phyloP scores from a whole-genome alignment of 2,329 filamentous ascomycete species.

The Talaromyces piceae region DNA sequence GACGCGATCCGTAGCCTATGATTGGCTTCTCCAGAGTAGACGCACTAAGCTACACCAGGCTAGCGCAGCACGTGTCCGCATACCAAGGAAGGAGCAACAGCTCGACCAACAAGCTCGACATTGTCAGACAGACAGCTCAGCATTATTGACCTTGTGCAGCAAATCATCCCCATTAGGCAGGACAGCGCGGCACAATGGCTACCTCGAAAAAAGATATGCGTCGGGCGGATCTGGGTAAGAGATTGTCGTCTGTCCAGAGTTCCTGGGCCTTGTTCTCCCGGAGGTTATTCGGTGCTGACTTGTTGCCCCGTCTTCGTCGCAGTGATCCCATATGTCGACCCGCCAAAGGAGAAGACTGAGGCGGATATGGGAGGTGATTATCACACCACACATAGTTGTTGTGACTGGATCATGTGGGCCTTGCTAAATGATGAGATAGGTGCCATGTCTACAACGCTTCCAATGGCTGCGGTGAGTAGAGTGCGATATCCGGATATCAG shows the following conservation, averaged over 20 bases:
- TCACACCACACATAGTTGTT: conserved; percentile 48
- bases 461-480: conserved; percentile 72
- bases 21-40: neutral
- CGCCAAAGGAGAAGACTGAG: conserved; percentile 55
- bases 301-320: conserved; percentile 16
- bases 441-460: conserved; percentile 68
- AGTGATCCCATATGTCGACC: conserved; percentile 87
- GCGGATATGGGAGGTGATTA: conserved; percentile 66
- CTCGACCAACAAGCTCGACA: neutral
- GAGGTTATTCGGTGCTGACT: no score
- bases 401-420: neutral
- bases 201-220: conserved; percentile 72
- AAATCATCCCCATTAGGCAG: neutral
- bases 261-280: no score
- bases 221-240: conserved; percentile 62
- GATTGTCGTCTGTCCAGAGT: neutral
- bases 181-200: conserved; percentile 50
- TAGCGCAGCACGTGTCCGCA: conserved; percentile 8
- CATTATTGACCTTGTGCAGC: neutral
- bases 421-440: conserved; percentile 28
- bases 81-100: neutral
- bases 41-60: neutral
- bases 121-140: neutral
- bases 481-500: conserved; percentile 2
- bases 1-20: neutral